These are phyloP conservation scores for Dillenia turbinata DNA, from an alignment of 164 flowering plant genomes.

Conservation along the genomic window DNA sequence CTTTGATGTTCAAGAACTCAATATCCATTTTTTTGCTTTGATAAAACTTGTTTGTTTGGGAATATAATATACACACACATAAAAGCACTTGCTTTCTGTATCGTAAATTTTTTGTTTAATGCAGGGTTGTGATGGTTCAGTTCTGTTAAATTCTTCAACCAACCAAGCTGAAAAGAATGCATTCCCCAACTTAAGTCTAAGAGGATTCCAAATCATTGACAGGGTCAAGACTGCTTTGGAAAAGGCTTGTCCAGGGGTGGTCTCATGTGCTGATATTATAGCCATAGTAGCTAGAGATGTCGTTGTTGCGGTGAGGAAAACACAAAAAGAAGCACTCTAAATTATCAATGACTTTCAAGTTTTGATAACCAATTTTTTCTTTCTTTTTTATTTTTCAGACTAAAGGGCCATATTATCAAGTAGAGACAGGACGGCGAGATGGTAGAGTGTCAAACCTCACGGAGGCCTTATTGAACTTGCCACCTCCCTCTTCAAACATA, in stretches of 20 bases:
- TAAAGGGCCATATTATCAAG: conserved; percentile 41
- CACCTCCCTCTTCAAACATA: conserved; percentile 40
- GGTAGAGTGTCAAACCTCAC: conserved; percentile 37
- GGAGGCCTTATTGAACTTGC: conserved; percentile 38
- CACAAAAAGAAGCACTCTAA: too few relatives aligned
- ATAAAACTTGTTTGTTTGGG: too few relatives aligned
- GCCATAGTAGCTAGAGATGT: conserved; percentile 59
- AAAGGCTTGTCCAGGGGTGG: conserved; percentile 47
- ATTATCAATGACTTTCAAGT: not conserved
- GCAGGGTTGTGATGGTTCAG: conserved; percentile 74
- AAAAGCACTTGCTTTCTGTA: too few relatives aligned
- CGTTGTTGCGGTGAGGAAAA: conserved; percentile 22
- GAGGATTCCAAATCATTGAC: conserved; percentile 54
- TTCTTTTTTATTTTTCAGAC: conserved; percentile 14
- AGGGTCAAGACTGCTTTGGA: conserved; percentile 41
- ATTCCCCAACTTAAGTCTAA: conserved; percentile 31
- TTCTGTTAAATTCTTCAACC: conserved; percentile 42
- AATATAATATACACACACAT: too few relatives aligned
- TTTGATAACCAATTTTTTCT: not conserved
- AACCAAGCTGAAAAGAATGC: conserved; percentile 46
- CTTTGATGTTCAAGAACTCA: too few relatives aligned
- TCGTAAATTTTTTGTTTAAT: not conserved
- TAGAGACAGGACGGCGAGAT: conserved; percentile 66
- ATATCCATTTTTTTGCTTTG: too few relatives aligned
- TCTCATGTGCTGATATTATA: conserved; percentile 51